Evolutionary conservation across 345 rosid species (phyloP).

Genomic region (Populus nigra): DNA sequence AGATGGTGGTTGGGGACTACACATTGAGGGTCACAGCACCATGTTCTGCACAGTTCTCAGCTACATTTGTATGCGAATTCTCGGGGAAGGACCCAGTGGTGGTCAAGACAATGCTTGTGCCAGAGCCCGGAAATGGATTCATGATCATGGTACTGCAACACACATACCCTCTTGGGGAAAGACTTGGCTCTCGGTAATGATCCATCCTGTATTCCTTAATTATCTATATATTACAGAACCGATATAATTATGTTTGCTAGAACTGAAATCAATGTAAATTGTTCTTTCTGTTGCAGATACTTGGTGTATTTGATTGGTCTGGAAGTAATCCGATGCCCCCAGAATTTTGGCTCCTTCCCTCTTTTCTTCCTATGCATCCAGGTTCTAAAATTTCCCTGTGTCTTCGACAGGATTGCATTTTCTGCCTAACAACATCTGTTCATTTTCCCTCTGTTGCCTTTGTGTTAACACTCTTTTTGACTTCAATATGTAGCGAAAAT

Average conservation of each 20-base stretch:
- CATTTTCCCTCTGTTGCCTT: background rate
- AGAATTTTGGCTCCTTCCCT: slow-evolving; percentile 3
- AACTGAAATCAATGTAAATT: too few species aligned
- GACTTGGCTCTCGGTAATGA: slow-evolving; percentile 29
- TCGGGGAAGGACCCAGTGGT: slow-evolving; percentile 19
- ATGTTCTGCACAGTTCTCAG: slow-evolving; percentile 28
- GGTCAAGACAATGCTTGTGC: slow-evolving; percentile 20
- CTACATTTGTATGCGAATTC: slow-evolving; percentile 23
- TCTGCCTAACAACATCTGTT: too few species aligned
- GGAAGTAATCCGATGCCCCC: slow-evolving; percentile 12
- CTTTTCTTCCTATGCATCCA: slow-evolving; percentile 8
- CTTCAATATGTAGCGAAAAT: slow-evolving; percentile 7
- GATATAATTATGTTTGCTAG: too few species aligned
- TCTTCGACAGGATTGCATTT: background rate
- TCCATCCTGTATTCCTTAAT: too few species aligned
- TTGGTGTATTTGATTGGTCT: slow-evolving; percentile 12
- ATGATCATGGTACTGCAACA: slow-evolving; percentile 23
- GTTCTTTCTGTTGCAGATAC: background rate
- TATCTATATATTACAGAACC: too few species aligned
- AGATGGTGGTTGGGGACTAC: slow-evolving; percentile 31
- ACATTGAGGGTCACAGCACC: slow-evolving; percentile 27
- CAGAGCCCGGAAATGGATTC: slow-evolving; percentile 27
- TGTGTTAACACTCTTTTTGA: background rate
- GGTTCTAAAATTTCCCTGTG: background rate
- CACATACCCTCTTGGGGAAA: slow-evolving; percentile 30